Evolutionary conservation across 2,329 filamentous ascomycete genomes (phyloP).

Genomic region (Dactylellina leptospora): DNA sequence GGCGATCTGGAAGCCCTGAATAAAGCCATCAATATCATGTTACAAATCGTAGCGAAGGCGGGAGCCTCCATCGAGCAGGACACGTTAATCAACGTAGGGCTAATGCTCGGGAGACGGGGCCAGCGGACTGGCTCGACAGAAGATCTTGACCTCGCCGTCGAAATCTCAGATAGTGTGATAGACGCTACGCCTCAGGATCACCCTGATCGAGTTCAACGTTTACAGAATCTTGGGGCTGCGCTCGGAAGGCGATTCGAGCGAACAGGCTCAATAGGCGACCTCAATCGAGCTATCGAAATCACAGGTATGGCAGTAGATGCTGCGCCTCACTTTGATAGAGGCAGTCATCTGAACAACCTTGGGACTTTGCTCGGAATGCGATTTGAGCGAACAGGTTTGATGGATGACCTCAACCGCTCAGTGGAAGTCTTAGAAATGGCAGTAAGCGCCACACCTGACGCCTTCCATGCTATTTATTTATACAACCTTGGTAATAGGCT

Average conservation of each 20-base stretch:
- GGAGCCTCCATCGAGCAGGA: too few relatives aligned
- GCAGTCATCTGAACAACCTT: not conserved
- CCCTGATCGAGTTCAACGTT: not conserved
- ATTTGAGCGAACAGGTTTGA: not conserved
- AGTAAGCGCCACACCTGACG: not conserved
- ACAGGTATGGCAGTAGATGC: conserved; percentile 1
- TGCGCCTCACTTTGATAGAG: conserved; percentile 7
- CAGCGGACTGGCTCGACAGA: not conserved
- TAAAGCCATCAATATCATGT: conserved; percentile 5
- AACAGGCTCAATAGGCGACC: conserved; percentile 1
- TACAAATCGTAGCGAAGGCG: conserved; percentile 3
- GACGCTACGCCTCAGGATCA: conserved; percentile 3
- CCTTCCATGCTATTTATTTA: not conserved
- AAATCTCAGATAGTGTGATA: not conserved
- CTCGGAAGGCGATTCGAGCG: conserved; percentile 12
- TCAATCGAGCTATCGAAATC: conserved; percentile 11
- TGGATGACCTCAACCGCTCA: not conserved
- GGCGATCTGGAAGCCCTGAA: conserved; percentile 9
- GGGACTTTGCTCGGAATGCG: not conserved
- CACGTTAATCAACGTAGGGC: too few relatives aligned
- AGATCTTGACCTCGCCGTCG: conserved; percentile 20
- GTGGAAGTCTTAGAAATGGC: not conserved
- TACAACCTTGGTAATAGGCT: not conserved
- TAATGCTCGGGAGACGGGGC: too few relatives aligned
- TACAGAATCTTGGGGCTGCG: not conserved